phyloP scores from a whole-genome alignment of 495 filamentous ascomycete genomes.

The Viridothelium virens region DNA sequence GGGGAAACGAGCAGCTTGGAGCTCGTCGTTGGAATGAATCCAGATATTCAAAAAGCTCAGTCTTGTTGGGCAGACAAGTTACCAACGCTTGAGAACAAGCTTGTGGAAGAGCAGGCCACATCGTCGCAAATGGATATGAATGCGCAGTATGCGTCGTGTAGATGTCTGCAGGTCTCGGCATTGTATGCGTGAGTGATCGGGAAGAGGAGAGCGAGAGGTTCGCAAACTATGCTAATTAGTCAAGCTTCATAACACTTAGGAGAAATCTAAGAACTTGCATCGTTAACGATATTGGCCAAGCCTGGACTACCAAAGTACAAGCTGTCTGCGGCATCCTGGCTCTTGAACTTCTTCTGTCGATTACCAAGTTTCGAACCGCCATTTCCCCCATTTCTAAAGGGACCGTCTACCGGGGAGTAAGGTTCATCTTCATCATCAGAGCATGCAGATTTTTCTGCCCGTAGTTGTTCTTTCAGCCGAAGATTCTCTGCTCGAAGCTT shows the following conservation, averaged over 20 bases:
- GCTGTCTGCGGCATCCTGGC: constrained; percentile 34
- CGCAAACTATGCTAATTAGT: constrained; percentile 34
- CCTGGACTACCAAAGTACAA: constrained; percentile 41
- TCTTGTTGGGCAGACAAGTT: constrained; percentile 30
- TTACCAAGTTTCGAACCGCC: constrained; percentile 15
- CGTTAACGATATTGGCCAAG: constrained; percentile 37
- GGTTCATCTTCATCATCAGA: constrained; percentile 25
- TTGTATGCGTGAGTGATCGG: constrained; percentile 31
- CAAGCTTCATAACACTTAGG: not conserved
- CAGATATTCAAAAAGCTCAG: constrained; percentile 36
- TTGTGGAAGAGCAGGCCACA: constrained; percentile 32
- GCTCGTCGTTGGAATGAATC: constrained; percentile 39
- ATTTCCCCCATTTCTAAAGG: constrained; percentile 3
- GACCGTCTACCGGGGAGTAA: constrained; percentile 5
- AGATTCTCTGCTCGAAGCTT: constrained; percentile 34
- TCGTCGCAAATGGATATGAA: constrained; percentile 35
- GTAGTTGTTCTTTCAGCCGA: constrained; percentile 28
- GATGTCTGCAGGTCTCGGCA: constrained; percentile 37
- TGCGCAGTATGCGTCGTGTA: constrained; percentile 31
- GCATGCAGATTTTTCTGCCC: constrained; percentile 20
- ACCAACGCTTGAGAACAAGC: constrained; percentile 30
- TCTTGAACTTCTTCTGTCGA: constrained; percentile 34
- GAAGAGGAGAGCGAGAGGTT: constrained; percentile 28
- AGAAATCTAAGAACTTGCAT: constrained; percentile 30
- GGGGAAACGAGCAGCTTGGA: constrained; percentile 40